A percentile compares a stretch with the other conserved stretches of the same genome.
These are phyloP conservation scores for Hypoxylon sp. DNA, from an alignment of 2,329 filamentous ascomycete genomes.

Conservation along the genomic window DNA sequence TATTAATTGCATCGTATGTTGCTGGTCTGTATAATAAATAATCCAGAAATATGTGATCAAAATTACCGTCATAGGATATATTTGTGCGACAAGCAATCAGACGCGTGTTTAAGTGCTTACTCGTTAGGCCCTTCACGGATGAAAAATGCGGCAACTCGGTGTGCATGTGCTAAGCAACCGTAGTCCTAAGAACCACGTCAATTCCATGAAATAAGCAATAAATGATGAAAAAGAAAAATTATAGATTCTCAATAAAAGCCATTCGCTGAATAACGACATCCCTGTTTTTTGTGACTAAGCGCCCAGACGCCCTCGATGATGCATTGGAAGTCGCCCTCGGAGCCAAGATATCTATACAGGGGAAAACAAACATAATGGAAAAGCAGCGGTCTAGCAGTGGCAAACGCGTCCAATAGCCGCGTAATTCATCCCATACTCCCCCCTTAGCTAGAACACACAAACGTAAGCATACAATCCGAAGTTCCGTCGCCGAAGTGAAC, in stretches of 20 bases:
- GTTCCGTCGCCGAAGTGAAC: constrained; percentile 27
- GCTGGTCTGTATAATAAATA: background rate
- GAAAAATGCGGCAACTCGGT: background rate
- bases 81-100: background rate
- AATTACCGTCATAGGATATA: background rate
- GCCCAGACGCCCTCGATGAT: constrained; percentile 34
- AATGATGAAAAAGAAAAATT: constrained; percentile 1
- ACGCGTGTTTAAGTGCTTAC: constrained; percentile 3
- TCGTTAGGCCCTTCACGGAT: background rate
- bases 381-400: constrained; percentile 17
- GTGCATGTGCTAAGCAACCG: background rate
- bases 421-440: constrained; percentile 13
- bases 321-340: constrained; percentile 32
- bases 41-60: background rate
- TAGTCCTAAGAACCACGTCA: background rate
- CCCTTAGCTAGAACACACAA: constrained; percentile 1
- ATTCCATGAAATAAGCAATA: background rate
- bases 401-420: constrained; percentile 12
- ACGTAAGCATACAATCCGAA: constrained; percentile 20
- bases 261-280: constrained; percentile 19
- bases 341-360: constrained; percentile 32
- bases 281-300: constrained; percentile 33
- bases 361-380: constrained; percentile 6
- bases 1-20: background rate
- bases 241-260: constrained; percentile 16